Evolutionary conservation across 1,284 basidiomycete genomes (phyloP).

Genomic region (Xanthoconium separans): DNA sequence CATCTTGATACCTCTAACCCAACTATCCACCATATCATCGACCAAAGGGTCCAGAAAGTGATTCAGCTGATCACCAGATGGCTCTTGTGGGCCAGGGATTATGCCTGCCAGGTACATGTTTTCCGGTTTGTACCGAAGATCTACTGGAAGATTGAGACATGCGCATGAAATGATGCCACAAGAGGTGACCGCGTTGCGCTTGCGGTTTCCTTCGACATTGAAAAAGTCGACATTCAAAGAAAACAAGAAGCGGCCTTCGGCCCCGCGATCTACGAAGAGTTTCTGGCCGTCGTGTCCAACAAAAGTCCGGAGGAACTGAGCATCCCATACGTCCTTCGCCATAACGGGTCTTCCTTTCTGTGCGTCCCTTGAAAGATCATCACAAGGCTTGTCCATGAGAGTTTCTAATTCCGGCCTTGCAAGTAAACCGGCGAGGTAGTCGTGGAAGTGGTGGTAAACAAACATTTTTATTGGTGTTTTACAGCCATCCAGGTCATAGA

Average conservation of each 20-base stretch:
- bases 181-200: no score
- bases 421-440: neutral
- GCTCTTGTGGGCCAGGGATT: conserved; percentile 13
- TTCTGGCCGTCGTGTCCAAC: no score
- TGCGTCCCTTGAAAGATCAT: neutral
- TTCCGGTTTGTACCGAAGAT: conserved; percentile 2
- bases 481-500: neutral
- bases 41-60: conserved; percentile 13
- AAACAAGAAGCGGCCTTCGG: neutral
- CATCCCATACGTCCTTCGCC: conserved; percentile 6
- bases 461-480: conserved; percentile 5
- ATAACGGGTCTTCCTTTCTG: neutral
- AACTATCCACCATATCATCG: neutral
- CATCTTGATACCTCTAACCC: neutral
- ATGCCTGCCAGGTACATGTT: conserved; percentile 4
- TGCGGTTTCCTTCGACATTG: neutral
- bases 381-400: conserved; percentile 1
- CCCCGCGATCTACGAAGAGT: no score
- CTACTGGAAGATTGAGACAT: conserved; percentile 2
- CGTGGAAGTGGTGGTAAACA: conserved; percentile 1
- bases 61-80: conserved; percentile 11
- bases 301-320: neutral
- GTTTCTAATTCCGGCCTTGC: neutral
- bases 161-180: conserved; percentile 7
- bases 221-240: neutral